Conservation (phyloP, 202 grass and related monocot species). For the Setaria italica region DNA sequence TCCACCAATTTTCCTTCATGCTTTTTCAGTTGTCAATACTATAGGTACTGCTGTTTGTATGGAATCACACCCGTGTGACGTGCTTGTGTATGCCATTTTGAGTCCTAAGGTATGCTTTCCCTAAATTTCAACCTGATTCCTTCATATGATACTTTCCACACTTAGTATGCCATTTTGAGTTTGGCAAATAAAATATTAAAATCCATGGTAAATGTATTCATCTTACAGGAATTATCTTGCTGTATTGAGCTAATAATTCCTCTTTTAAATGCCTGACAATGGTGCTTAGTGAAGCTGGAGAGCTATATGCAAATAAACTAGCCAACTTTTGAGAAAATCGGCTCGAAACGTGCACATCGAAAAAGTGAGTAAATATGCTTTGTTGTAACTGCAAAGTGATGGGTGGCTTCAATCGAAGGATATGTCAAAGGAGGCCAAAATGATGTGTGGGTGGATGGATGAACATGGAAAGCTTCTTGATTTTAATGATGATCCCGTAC, state of each 20-base stretch:
- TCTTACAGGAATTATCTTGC: constrained; percentile 21
- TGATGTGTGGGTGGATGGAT: constrained; percentile 6
- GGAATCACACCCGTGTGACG: not conserved
- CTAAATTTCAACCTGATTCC: no score
- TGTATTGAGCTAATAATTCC: constrained; percentile 44
- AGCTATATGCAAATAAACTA: constrained; percentile 94
- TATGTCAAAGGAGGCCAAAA: not conserved
- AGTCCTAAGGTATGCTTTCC: no score
- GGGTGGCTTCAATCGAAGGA: constrained; percentile 10
- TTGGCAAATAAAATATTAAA: no score
- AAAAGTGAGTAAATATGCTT: no score
- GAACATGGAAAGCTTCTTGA: not conserved
- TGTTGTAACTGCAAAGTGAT: not conserved
- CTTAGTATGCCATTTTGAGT: no score
- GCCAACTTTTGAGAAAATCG: constrained; percentile 90
- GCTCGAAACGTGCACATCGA: constrained; percentile 48
- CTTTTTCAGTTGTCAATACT: not conserved
- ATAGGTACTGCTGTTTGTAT: not conserved
- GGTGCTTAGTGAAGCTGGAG: constrained; percentile 75
- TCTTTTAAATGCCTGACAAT: constrained; percentile 42
- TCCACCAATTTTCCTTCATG: not conserved
- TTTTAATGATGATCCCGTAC: no score
- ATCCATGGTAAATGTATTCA: not conserved
- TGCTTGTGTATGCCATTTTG: not conserved
- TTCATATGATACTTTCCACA: no score